A percentile compares a stretch with the other conserved stretches of the same genome.
phyloP scores from a whole-genome alignment of 768 basidiomycete genomes.

The Epithele typhae region DNA sequence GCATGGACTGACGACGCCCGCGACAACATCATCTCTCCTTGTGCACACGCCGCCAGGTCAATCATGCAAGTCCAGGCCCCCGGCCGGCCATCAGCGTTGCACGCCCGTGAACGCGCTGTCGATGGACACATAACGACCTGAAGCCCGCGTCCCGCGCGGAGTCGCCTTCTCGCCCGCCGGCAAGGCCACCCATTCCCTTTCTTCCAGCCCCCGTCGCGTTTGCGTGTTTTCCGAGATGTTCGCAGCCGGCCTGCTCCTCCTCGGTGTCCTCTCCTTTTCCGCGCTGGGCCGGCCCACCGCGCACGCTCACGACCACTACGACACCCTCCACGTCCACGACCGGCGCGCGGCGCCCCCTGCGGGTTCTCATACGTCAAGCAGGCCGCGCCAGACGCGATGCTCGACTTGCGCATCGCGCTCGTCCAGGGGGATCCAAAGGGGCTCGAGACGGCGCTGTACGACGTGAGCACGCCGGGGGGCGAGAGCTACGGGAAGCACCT shows the following conservation, averaged over 20 bases:
- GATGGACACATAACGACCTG: no score
- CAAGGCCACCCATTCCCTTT: not conserved
- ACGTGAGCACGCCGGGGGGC: constrained; percentile 29
- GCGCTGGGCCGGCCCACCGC: constrained; percentile 17
- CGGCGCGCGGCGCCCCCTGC: constrained; percentile 19
- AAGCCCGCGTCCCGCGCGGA: not conserved
- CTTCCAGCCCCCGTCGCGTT: not conserved
- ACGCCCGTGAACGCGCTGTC: no score
- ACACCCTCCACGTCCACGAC: constrained; percentile 25
- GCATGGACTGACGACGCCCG: no score
- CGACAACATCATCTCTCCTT: no score
- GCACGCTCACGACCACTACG: not conserved
- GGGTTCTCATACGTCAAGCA: constrained; percentile 26
- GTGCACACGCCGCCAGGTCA: no score
- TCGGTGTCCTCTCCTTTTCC: constrained; percentile 8
- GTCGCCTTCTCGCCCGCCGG: not conserved
- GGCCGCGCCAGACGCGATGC: constrained; percentile 22
- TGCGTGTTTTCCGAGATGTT: constrained; percentile 5
- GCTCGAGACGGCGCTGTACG: constrained; percentile 28
- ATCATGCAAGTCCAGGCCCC: no score
- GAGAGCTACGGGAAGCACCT: constrained; percentile 29
- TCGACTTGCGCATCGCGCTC: constrained; percentile 32
- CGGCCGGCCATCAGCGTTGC: no score
- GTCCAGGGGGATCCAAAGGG: constrained; percentile 28
- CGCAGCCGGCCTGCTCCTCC: constrained; percentile 13